Base-by-base conservation (phyloP, 2,329 filamentous ascomycete species). In the Colletotrichum sojae region DNA sequence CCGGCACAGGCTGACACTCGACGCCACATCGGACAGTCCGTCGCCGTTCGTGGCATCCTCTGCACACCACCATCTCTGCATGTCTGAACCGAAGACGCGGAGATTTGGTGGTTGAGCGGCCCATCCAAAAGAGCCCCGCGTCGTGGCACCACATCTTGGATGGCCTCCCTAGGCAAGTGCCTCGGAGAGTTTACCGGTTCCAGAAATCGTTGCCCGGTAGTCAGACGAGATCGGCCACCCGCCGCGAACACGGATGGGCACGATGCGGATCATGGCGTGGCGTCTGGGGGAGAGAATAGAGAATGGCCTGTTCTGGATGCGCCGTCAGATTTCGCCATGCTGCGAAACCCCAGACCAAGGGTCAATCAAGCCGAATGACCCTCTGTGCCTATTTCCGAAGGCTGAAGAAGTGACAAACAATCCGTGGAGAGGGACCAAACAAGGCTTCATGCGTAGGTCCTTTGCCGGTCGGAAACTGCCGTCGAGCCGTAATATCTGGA, bases 221-320 rank as follows among this genome's bases (percentile, higher is more conserved):
- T 60, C 66, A 60, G 40, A 55, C 48, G 54, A 65, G 61, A 66
- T 65, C 43, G 61, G 27, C 61, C 66, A 68, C 46, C 61, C 31
- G 43, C 54, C 31, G 43, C 49, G 49, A 51, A 51, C 49, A 25
- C 22, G 31, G 25, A 45, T 20, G 31, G 60, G 55, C 18, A 46
- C 36, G 25, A 66, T 36, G 62, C 45, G 43, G 36, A 66, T 60
- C 66, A 54, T 69, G 62, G 62, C 55, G 45, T 60, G 55, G 55
- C 61, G 22, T 60, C 51, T 27, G 49, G 48, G 55, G 49, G n/a
- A 59, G 10, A 10, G 36, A 40, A 59, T 69, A 59, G 10, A 36
- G 45, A 46, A 59, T 69, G 66, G 62, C 62, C 66, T 66, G 62
- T 60, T 60, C 61, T 65, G 43, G 31, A 65, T 48, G 55, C 49